These are phyloP conservation scores for Fusarium aywerte DNA, from an alignment of 2,329 filamentous ascomycete genomes.

Conservation along the genomic window DNA sequence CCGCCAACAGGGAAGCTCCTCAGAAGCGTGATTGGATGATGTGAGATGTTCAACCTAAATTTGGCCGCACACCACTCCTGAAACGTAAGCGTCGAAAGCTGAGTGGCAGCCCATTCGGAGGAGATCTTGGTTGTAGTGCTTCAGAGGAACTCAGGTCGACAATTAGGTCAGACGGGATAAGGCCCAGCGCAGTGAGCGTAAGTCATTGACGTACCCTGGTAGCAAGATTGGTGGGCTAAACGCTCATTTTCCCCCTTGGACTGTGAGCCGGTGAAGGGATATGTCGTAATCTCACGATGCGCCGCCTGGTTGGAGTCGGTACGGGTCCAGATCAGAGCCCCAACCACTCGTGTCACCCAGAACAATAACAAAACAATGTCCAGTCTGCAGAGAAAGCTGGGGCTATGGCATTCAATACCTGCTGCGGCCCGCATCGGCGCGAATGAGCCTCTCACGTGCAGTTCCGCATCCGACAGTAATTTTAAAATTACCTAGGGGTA, in stretches of 20 bases:
- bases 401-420: constrained; percentile 16
- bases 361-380: constrained; percentile 8
- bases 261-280: constrained; percentile 9
- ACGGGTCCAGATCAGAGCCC: not conserved
- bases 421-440: constrained; percentile 25
- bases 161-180: constrained; percentile 21
- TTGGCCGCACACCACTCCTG: constrained; percentile 46
- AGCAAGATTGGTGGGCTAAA: constrained; percentile 46
- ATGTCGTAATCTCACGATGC: constrained; percentile 3
- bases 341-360: constrained; percentile 18
- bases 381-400: constrained; percentile 13
- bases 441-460: constrained; percentile 35
- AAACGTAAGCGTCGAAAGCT: constrained; percentile 45
- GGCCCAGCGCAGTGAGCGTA: constrained; percentile 33
- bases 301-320: not conserved
- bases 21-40: constrained; percentile 50
- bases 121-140: constrained; percentile 15
- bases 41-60: constrained; percentile 50
- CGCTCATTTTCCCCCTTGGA: constrained; percentile 27
- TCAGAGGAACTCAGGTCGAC: not conserved
- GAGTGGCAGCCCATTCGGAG: constrained; percentile 39
- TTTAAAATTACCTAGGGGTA: constrained; percentile 45
- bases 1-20: constrained; percentile 47
- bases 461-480: constrained; percentile 20
- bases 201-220: constrained; percentile 10